Evolutionary conservation across 495 filamentous ascomycete genomes (phyloP), one percentile per base, ranked within the genome.

Genomic region (Annulohypoxylon moriforme): DNA sequence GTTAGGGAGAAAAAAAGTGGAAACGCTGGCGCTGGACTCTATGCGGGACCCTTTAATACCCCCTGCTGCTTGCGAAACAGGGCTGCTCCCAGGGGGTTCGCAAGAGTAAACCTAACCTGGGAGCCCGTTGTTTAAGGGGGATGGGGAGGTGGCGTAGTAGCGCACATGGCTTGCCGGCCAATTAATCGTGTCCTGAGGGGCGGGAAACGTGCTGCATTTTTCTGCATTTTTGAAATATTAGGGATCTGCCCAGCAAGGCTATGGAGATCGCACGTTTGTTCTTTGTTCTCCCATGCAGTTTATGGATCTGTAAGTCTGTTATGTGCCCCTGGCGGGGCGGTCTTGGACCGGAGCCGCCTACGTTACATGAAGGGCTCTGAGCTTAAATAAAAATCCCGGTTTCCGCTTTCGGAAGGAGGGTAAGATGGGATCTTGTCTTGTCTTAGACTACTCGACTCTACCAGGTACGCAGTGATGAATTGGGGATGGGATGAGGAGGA

Each of bases 321-420:
- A 2, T 10, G 34, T 38, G 34, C 34, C 9, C 9, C 13, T 38
- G 34, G 34, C 3, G 34, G 3, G 34, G 34, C 3, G 34, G 3
- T 38, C 34, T 38, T 38, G 7, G n/a, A 42, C 14, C 38, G 38
- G 38, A 42, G 38, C 38, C 38, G 38, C 40, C 40, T 44, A 44
- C n/a, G 40, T 44, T 44, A 44, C 40, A 50, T 25, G 10, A 4
- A 14, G 36, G 11, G 14, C 6, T 31, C 3, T 52, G 27, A 64
- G 60, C 47, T 64, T 64, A 53, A 63, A 55, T 29, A 18, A 50
- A 64, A 47, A 46, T 66, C 33, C 57, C 63, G 38, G 25, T 53
- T 71, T 57, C 68, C 58, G n/a, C 36, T 67, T 71, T 1, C 16
- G 62, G 68, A 71, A 71, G 58, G 68, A 52, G 47, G 24, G 24